Conservation (phyloP, 495 filamentous ascomycete genomes). For the Neurospora tetraspora region DNA sequence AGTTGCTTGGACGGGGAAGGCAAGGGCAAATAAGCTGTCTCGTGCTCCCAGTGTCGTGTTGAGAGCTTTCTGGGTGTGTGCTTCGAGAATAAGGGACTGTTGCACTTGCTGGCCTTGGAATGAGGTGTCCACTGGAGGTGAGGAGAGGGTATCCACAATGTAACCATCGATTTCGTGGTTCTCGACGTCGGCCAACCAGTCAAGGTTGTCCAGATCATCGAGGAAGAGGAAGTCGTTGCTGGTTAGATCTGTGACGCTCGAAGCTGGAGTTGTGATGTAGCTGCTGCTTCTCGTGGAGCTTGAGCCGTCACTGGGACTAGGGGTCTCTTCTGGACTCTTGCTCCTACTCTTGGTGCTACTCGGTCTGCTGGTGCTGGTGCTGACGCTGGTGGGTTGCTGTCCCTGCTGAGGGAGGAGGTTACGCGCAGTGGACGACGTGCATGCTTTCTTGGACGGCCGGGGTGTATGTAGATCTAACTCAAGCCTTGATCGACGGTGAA, state of each 20-base stretch:
- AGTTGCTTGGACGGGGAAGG: background rate
- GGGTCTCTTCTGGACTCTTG: background rate
- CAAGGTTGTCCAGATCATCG: background rate
- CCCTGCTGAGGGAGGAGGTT: background rate
- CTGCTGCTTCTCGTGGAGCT: background rate
- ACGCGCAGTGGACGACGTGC: background rate
- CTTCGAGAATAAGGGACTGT: background rate
- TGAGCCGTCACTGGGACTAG: background rate
- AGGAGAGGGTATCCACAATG: background rate
- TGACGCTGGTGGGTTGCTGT: background rate
- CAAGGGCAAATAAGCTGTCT: background rate
- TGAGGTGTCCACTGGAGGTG: background rate
- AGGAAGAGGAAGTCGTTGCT: background rate
- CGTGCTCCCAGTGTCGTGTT: background rate
- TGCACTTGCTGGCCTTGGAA: background rate
- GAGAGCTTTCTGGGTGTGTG: background rate
- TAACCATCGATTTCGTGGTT: background rate
- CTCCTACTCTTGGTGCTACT: background rate
- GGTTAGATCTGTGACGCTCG: background rate
- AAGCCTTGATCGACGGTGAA: background rate
- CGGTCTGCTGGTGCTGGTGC: background rate
- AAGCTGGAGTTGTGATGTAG: background rate
- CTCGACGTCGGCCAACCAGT: background rate
- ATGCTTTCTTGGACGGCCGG: background rate
- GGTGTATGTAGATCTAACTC: background rate